A percentile compares a stretch with the other conserved stretches of the same genome.
These are phyloP conservation scores for Cyclanthera cordifolia DNA, from an alignment of 306 rosid genomes.

Conservation along the genomic window DNA sequence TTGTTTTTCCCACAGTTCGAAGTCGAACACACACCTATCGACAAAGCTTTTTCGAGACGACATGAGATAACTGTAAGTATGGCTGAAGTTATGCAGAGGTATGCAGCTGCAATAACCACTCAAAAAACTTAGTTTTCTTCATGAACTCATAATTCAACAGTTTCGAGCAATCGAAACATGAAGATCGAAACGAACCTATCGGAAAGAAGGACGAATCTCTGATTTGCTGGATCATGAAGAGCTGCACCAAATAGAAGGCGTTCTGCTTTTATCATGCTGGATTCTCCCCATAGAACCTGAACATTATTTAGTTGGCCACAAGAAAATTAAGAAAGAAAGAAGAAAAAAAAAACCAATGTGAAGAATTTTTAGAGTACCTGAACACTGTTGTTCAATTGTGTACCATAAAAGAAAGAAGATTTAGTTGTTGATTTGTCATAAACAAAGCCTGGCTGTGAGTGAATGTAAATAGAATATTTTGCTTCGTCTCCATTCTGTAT, in stretches of 20 bases:
- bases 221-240: constrained; percentile 80
- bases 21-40: constrained; percentile 51
- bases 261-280: constrained; percentile 39
- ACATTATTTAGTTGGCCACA: neutral
- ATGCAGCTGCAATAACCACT: constrained; percentile 60
- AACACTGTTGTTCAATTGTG: constrained; percentile 33
- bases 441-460: constrained; percentile 32
- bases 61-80: constrained; percentile 60
- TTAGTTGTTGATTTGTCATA: constrained; percentile 32
- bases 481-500: constrained; percentile 35
- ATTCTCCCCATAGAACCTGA: constrained; percentile 44
- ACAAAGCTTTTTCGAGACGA: constrained; percentile 70
- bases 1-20: no score
- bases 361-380: constrained; percentile 17
- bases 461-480: constrained; percentile 39
- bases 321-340: neutral
- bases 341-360: neutral
- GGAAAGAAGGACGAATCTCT: constrained; percentile 85
- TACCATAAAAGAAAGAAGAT: constrained; percentile 25
- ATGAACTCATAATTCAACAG: neutral
- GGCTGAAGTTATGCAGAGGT: constrained; percentile 82
- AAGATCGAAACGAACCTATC: constrained; percentile 45
- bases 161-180: neutral
- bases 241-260: constrained; percentile 34
- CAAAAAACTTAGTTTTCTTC: neutral